A percentile compares a stretch with the other conserved stretches of the same genome.
Evolutionary conservation across 352 stramenopile species (phyloP).

Genomic region (Phytophthora syringae): DNA sequence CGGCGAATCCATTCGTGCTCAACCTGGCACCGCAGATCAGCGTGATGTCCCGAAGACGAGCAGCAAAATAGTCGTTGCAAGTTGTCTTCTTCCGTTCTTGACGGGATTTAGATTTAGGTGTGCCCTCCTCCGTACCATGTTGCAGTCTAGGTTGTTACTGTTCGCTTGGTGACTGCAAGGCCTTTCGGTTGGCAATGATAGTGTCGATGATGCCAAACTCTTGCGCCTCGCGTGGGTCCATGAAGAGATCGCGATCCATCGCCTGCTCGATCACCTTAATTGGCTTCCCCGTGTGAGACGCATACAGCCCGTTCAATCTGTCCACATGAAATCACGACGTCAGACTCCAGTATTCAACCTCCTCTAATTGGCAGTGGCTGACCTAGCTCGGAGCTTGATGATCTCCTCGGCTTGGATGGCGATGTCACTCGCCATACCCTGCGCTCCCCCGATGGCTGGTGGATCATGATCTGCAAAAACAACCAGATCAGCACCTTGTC

Average conservation of each 20-base stretch:
- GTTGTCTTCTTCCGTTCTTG: conserved; percentile 8
- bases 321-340: not conserved
- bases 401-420: conserved; percentile 99
- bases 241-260: conserved; percentile 90
- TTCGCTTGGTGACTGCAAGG: conserved; percentile 8
- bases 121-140: not conserved
- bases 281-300: conserved; percentile 73
- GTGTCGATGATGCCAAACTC: conserved; percentile 88
- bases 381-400: conserved; percentile 91
- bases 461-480: conserved; percentile 94
- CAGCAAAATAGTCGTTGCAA: conserved; percentile 2
- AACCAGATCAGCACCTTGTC: conserved; percentile 10
- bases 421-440: conserved; percentile 98
- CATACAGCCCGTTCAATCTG: conserved; percentile 82
- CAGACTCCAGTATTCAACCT: conserved; percentile 7
- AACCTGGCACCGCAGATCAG: too few species aligned
- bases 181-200: conserved; percentile 72
- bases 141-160: conserved; percentile 8
- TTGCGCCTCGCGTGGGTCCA: conserved; percentile 74
- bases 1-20: not conserved
- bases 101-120: not conserved
- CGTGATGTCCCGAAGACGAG: too few species aligned
- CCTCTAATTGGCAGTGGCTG: conserved; percentile 1
- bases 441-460: conserved; percentile 97
- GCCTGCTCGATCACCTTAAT: conserved; percentile 85